Base-by-base conservation (phyloP, 139 green algal species). In the Chlamydomonas sp. region DNA sequence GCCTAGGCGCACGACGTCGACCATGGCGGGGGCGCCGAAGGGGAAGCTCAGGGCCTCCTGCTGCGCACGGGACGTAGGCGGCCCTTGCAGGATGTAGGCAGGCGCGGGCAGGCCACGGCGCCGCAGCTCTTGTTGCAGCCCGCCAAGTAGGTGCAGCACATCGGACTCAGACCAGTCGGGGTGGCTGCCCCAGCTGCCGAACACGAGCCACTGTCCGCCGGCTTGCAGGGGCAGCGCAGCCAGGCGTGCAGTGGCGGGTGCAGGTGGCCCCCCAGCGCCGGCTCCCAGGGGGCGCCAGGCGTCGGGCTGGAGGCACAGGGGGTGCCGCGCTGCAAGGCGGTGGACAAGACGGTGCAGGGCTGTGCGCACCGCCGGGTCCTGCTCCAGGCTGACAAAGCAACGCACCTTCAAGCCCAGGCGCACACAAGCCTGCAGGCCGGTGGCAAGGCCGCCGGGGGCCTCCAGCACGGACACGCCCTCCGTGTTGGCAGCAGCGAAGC, bases 201-300 rank as follows among this genome's bases (percentile, higher is more conserved):
- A 63, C 62, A 85, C 64, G 7, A 85, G 20, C 76, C 87, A 85
- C n/a, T 87, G 80, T 15, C 81, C 64, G 6, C 31, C 16, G 9
- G 49, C 2, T 60, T 85, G 64, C 4, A 18, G 58, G n/a, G 7
- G 71, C 16, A 75, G 31, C 8, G 14, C 14, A 3, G 59, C 6
- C 6, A 88, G 61, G 12, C 62, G 4, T 2, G 31, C 15, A 15
- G 5, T 76, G 17, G 17, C 60, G 63, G n/a, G 15, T 2, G 16
- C n/a, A 31, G 12, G 87, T 18, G 62, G 79, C 80, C 59, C 79
- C 71, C 58, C 2, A 87, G 20, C 9, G 59, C 16, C 77, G 60
- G 9, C 17, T 17, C 59, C 8, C 9, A 63, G 5, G 20, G 8
- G 15, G 8, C 31, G 76, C 49, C 4, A 63, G 5, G 76, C 76